Base-by-base conservation (phyloP, 257 asterid species). In the Capsicum chinense region DNA sequence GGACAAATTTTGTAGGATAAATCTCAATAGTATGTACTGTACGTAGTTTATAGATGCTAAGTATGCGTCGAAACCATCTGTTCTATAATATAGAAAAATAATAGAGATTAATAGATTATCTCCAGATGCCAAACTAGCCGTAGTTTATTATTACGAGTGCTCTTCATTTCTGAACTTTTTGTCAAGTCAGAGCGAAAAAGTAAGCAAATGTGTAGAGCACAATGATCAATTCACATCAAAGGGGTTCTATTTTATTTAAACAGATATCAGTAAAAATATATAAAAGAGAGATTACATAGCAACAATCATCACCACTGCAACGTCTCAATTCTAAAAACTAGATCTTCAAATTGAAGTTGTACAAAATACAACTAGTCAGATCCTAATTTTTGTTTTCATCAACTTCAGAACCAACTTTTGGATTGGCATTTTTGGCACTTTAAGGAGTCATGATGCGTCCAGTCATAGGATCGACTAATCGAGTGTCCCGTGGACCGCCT, bases 401-500 rank as follows among this genome's bases (percentile, higher is more conserved):
- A 57, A 17, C 88, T 81, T 88, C 83, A 68, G 87, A 79, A 59
- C 56, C 86, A 79, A 81, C 84, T 47, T 82, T 33, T 37, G 78
- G 60, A 48, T 21, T 21, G 21, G 21, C 21, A 21, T 21, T 21
- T 21, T 63, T 83, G 67, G 87, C 68, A 80, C 79, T 86, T 48
- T 76, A 92, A 37, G 85, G 90, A 12, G 88, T 76, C 57, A 89
- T 62, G 85, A 90, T 82, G n/a, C 91, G 93, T 69, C 97, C 98
- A 2, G 98, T 91, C 94, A 93, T 90, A 5, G 97, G 97, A 89
- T 95, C 91, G 83, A 97, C 87, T 4, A 92, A 93, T n/a, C 95
- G 91, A 56, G 83, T 93, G 87, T 97, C 97, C 42, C 95, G 91
- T 76, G 93, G 96, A 1, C 99, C 99, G 19, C 97, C 98, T 89